Evolutionary conservation across 345 rosid genomes (phyloP), one percentile per base, ranked within the genome.

Genomic region (Corchorus olitorius): DNA sequence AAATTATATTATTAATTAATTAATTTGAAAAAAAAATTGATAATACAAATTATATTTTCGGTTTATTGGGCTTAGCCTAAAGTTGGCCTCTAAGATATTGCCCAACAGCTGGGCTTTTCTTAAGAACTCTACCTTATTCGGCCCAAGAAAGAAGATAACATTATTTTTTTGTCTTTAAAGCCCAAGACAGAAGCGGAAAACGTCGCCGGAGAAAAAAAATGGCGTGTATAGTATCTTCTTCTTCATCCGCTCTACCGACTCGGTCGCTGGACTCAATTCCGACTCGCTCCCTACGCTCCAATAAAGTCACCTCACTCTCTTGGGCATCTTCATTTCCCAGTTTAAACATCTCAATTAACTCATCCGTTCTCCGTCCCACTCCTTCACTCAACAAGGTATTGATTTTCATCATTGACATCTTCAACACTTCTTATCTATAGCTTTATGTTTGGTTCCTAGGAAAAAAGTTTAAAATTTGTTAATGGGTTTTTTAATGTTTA

Each of bases 181-280:
- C 73, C 60, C 60, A 16, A 50, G 7, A 13, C 2, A 53, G 60
- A 46, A 46, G 55, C 39, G 22, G 19, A 65, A 45, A 16, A 1
- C 39, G 2, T 49, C 15, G 17, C 7, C 0, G 41, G 2, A 3
- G 22, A 1, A 5, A 15, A 34, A 0, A 11, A 2, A 70, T 70
- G 74, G 62, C 48, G 62, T 53, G 34, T 17, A n/a, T 70, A 10
- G 11, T 70, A 70, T 70, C 74, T 70, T 53, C 74, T 70, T 53
- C 48, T 53, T 70, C 74, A 27, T 60, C 39, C 2, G 48, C 61
- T 53, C 35, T 70, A 35, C 62, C 49, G 35, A n/a, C 48, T 46
- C 62, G 12, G 62, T 35, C 34, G 17, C 62, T 70, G 34, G 22
- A 54, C 61, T 70, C 74, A 37, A 17, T 35, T 4, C 62, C 27